phyloP scores from a whole-genome alignment of 306 rosid species.

The Quercus dentata region DNA sequence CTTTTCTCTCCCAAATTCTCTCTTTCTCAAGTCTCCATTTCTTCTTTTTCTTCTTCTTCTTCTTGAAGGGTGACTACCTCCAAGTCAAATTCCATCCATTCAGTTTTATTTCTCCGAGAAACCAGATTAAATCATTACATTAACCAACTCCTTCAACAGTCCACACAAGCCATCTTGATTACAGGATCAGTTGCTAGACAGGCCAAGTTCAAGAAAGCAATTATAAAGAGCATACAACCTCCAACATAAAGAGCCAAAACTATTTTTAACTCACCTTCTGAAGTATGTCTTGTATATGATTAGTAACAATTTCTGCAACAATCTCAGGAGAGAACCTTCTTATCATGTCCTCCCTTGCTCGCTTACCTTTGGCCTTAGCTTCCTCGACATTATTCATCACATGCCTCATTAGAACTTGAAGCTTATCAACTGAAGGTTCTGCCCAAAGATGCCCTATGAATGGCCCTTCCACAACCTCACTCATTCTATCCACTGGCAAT shows the following conservation, averaged over 20 bases:
- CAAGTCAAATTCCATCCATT: too few species aligned
- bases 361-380: constrained; percentile 56
- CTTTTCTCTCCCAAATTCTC: too few species aligned
- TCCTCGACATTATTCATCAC: constrained; percentile 43
- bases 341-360: constrained; percentile 73
- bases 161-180: not conserved
- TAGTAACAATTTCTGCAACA: constrained; percentile 52
- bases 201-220: too few species aligned
- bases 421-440: constrained; percentile 57
- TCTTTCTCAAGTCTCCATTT: too few species aligned
- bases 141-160: not conserved
- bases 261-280: constrained; percentile 10
- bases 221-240: too few species aligned
- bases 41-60: too few species aligned
- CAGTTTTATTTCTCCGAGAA: too few species aligned
- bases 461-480: constrained; percentile 72
- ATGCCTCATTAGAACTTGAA: constrained; percentile 59
- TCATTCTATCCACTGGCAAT: constrained; percentile 58
- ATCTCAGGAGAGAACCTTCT: constrained; percentile 58
- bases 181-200: too few species aligned
- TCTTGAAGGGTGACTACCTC: too few species aligned
- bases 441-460: constrained; percentile 87
- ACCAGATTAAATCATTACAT: too few species aligned
- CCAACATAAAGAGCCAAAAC: not conserved
- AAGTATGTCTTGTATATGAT: constrained; percentile 40